Conservation (phyloP, 192 early-diverging fungal species). For the Coemansia guatemalensis region DNA sequence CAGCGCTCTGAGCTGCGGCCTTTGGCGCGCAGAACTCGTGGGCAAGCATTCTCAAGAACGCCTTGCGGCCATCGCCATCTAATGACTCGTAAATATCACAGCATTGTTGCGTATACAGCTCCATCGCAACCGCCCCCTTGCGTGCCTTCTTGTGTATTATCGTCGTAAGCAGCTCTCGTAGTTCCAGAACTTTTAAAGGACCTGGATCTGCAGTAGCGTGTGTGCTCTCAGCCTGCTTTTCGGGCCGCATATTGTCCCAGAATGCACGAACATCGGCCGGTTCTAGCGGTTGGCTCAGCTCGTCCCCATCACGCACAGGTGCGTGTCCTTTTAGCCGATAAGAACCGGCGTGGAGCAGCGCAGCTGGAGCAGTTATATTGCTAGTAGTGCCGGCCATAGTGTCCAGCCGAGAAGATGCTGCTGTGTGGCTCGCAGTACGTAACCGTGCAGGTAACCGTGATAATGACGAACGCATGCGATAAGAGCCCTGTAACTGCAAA, state of each 20-base stretch:
- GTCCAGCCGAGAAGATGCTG: background rate
- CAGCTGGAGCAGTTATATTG: background rate
- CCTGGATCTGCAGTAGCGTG: background rate
- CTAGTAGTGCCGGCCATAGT: background rate
- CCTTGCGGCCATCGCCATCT: constrained; percentile 25
- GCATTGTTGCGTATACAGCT: constrained; percentile 54
- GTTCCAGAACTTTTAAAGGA: constrained; percentile 4
- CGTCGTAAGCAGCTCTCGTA: constrained; percentile 26
- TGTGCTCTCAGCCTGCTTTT: constrained; percentile 1
- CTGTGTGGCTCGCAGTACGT: background rate
- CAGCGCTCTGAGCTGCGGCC: constrained; percentile 47
- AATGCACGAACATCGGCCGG: constrained; percentile 37
- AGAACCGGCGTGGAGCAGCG: constrained; percentile 11
- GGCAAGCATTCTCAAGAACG: constrained; percentile 27
- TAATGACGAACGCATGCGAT: background rate
- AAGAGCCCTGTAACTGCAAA: background rate
- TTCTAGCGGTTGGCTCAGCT: constrained; percentile 49
- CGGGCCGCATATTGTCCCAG: constrained; percentile 27
- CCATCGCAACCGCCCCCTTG: constrained; percentile 55
- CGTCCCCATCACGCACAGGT: constrained; percentile 41
- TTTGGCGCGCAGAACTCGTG: constrained; percentile 49
- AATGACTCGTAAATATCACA: constrained; percentile 60
- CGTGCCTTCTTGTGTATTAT: constrained; percentile 53
- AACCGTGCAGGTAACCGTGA: background rate
- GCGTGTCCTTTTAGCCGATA: constrained; percentile 7